phyloP scores from a whole-genome alignment of 345 rosid species.

The Melastoma malabathricum region DNA sequence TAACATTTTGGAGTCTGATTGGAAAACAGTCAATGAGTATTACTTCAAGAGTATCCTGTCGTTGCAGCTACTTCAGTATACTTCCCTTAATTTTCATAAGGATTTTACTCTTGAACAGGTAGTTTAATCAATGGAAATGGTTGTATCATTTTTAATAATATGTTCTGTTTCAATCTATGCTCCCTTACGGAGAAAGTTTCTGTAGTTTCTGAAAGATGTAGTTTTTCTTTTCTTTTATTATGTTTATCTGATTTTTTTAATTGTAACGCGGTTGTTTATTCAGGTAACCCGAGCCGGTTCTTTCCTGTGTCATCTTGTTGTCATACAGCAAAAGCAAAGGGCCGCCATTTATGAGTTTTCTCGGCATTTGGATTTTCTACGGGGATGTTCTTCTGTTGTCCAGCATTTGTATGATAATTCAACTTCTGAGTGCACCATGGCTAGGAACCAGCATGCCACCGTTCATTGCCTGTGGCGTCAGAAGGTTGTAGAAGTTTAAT shows the following conservation, averaged over 20 bases:
- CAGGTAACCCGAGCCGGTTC: conserved; percentile 61
- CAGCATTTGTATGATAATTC: conserved; percentile 25
- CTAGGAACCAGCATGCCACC: conserved; percentile 36
- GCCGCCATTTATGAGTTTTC: conserved; percentile 45
- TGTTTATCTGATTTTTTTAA: neutral
- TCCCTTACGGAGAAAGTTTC: too few relatives aligned
- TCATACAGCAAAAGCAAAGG: conserved; percentile 65
- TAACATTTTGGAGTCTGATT: conserved; percentile 25
- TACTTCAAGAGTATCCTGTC: conserved; percentile 80
- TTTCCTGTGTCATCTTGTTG: conserved; percentile 69
- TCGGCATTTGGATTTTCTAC: conserved; percentile 32
- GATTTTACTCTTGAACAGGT: conserved; percentile 84
- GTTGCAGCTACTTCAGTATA: conserved; percentile 47
- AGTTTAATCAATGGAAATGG: conserved; percentile 3
- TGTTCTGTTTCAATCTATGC: too few relatives aligned
- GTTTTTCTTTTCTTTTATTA: neutral
- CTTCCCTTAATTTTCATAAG: conserved; percentile 47
- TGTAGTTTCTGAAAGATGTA: too few relatives aligned
- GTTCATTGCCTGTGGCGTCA: conserved; percentile 63
- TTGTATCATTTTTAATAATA: too few relatives aligned
- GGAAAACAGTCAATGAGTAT: conserved; percentile 55
- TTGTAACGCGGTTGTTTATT: conserved; percentile 9
- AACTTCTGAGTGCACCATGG: conserved; percentile 24
- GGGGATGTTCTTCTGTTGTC: conserved; percentile 25
- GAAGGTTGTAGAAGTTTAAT: conserved; percentile 30